These are phyloP conservation scores for Trametes polyzona DNA, from an alignment of 1,284 basidiomycete species.

Conservation along the genomic window DNA sequence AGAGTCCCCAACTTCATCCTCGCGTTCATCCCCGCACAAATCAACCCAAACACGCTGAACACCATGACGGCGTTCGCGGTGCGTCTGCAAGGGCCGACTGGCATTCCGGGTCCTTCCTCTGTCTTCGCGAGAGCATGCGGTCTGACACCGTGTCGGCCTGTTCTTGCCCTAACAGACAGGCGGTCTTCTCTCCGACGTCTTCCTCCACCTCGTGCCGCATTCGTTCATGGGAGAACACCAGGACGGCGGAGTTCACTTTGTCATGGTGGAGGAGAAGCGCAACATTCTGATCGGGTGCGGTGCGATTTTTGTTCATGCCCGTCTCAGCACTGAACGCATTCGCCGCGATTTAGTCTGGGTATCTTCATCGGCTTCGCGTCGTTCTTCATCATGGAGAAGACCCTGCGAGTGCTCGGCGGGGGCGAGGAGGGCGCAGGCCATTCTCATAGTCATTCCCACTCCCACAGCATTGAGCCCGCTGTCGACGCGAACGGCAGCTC, in stretches of 20 bases:
- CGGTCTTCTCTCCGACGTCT: constrained; percentile 87
- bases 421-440: constrained; percentile 50
- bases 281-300: constrained; percentile 85
- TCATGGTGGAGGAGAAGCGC: constrained; percentile 87
- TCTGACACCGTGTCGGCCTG: constrained; percentile 19
- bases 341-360: constrained; percentile 51
- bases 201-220: constrained; percentile 88
- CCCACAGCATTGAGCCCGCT: constrained; percentile 39
- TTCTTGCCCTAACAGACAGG: constrained; percentile 61
- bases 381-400: constrained; percentile 92
- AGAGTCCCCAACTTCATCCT: constrained; percentile 92
- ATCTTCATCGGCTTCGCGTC: constrained; percentile 85
- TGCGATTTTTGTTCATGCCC: neutral
- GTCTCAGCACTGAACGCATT: neutral
- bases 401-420: constrained; percentile 77
- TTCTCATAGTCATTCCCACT: constrained; percentile 61
- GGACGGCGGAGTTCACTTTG: constrained; percentile 65
- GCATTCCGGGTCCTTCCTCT: constrained; percentile 6
- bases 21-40: constrained; percentile 85
- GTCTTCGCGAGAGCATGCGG: constrained; percentile 2
- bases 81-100: constrained; percentile 32
- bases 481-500: constrained; percentile 30
- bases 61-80: constrained; percentile 91
- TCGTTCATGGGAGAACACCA: constrained; percentile 88
- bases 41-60: constrained; percentile 81